phyloP scores from a whole-genome alignment of 2,329 filamentous ascomycete genomes.

The Monosporascus ibericus region DNA sequence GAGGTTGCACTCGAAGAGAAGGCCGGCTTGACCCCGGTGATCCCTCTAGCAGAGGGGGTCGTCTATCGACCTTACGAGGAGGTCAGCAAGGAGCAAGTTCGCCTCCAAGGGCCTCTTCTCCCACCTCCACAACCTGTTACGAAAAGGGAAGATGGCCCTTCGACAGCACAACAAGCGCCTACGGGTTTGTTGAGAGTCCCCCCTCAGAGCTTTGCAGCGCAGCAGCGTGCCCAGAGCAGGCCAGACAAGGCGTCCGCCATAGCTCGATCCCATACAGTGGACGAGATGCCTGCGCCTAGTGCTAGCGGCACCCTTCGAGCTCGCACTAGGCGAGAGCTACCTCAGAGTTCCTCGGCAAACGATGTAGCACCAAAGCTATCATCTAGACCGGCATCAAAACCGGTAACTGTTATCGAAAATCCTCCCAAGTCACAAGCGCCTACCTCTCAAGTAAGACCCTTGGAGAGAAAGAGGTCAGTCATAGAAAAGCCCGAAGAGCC shows the following conservation, averaged over 20 bases:
- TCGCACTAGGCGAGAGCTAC: slow-evolving; percentile 21
- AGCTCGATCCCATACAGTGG: slow-evolving; percentile 25
- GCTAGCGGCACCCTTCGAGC: slow-evolving; percentile 23
- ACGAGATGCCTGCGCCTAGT: slow-evolving; percentile 24
- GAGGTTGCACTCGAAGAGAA: slow-evolving; percentile 65
- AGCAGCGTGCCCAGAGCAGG: slow-evolving; percentile 54
- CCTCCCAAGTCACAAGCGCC: slow-evolving; percentile 3
- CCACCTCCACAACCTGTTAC: slow-evolving; percentile 25
- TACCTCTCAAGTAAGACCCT: slow-evolving; percentile 2
- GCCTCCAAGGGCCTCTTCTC: slow-evolving; percentile 25
- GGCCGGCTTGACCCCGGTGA: slow-evolving; percentile 56
- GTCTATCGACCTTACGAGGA: slow-evolving; percentile 62
- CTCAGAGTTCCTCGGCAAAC: slow-evolving; percentile 19
- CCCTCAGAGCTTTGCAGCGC: slow-evolving; percentile 61
- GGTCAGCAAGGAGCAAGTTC: slow-evolving; percentile 48
- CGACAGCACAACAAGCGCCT: slow-evolving; percentile 28
- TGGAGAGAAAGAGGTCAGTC: slow-evolving; percentile 6
- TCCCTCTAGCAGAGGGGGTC: slow-evolving; percentile 54
- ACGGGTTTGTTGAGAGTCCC: slow-evolving; percentile 44
- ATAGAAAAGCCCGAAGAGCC: slow-evolving; percentile 7
- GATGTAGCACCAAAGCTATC: slow-evolving; percentile 14
- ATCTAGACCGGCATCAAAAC: slow-evolving; percentile 6
- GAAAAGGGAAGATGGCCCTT: slow-evolving; percentile 29
- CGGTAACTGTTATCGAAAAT: slow-evolving; percentile 6
- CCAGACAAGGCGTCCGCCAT: slow-evolving; percentile 26